Evolutionary conservation across 192 early-diverging fungal genomes (phyloP), one percentile per base, ranked within the genome.

Genomic region (Coemansia sp.): DNA sequence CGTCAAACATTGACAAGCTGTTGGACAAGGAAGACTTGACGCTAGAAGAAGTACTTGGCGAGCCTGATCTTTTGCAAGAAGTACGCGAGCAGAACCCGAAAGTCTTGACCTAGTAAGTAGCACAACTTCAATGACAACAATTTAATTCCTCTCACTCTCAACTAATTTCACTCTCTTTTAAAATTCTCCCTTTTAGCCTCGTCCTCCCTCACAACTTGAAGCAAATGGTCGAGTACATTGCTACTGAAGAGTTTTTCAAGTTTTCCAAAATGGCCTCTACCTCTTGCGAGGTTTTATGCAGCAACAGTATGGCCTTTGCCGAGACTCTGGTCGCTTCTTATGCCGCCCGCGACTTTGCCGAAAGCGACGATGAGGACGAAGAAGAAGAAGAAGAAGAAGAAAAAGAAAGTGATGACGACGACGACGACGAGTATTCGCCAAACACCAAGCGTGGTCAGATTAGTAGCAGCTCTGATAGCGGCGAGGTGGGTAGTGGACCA

Each of bases 61-160:
- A 98, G 66, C 90, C 93, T 67, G 95, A 95, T 82, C 84, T 99
- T 62, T 82, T 97, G 59, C 95, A 98, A 82, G 95, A 99, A 88
- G 90, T 92, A 74, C 96, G 97, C 76, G 87, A 89, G 43, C 92
- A 96, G 57, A 97, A 95, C 81, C 85, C 91, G 43, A 95, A 93
- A 79, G 88, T 99, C 19, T 84, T 99, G 60, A 89, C 95, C 53
- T 88, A 89, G 74, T 76, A 75, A 78, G 81, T 70, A 39, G 37
- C 40, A 61, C 43, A 43, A 58, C 50, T 10, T 14, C 26, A 26
- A 26, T 26, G 0, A 26, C 26, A 26, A 26, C 26, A 26, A 26
- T 26, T 26, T 26, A 26, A 26, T 26, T 26, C 26, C 26, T 26
- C 26, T 26, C 26, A 26, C 26, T 26, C 26, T 26, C 26, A 26